These are phyloP conservation scores for Zasmidium cellare DNA, from an alignment of 2,329 filamentous ascomycete genomes.

Conservation along the genomic window DNA sequence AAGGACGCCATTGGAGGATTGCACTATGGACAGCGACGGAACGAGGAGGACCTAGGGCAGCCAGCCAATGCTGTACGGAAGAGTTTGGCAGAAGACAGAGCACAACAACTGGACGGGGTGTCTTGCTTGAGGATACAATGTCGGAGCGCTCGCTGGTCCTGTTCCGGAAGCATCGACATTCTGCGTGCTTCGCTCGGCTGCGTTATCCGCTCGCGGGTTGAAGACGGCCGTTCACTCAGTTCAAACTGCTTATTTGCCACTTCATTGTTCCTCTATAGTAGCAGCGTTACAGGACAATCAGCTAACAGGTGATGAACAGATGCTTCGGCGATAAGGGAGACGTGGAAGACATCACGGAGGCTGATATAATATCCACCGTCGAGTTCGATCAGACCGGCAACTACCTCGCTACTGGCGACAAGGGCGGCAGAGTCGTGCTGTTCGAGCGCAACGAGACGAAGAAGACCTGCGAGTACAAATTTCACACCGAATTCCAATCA, in stretches of 20 bases:
- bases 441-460: conserved; percentile 98
- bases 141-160: too few relatives aligned
- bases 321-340: conserved; percentile 99
- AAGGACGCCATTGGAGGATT: conserved; percentile 18
- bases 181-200: too few relatives aligned
- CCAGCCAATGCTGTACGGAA: background rate
- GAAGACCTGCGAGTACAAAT: conserved; percentile 99
- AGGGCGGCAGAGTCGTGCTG: conserved; percentile 79
- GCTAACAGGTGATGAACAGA: conserved; percentile 53
- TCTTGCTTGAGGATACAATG: too few relatives aligned
- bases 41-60: background rate
- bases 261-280: background rate
- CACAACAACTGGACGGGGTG: too few relatives aligned
- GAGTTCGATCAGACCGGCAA: conserved; percentile 90
- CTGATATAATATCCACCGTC: conserved; percentile 88
- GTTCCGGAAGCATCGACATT: too few relatives aligned
- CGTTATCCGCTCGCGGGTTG: background rate
- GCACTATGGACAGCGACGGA: conserved; percentile 22
- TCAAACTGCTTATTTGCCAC: conserved; percentile 1
- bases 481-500: conserved; percentile 99
- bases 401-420: conserved; percentile 87
- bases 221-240: conserved; percentile 24
- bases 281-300: background rate
- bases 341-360: conserved; percentile 98
- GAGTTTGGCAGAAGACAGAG: too few relatives aligned